Conservation (phyloP, 176 grass and related monocot species). For the Aegilops bicornis region DNA sequence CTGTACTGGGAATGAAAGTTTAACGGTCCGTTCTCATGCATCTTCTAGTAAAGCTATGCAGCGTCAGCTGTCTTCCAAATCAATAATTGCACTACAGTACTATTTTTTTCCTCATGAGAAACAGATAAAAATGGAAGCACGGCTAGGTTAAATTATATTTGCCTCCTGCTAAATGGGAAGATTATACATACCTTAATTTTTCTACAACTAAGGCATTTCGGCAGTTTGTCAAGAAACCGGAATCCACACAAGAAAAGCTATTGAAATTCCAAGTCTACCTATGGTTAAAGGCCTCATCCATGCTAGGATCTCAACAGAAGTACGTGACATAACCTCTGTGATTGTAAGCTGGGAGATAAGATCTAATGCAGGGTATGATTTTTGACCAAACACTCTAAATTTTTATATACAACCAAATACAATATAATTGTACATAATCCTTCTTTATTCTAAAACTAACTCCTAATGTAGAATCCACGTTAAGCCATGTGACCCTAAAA, state of each 20-base stretch:
- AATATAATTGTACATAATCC: not conserved
- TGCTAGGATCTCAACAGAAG: conserved; percentile 13
- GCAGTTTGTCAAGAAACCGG: not conserved
- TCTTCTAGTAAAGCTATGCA: not conserved
- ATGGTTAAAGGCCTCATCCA: not conserved
- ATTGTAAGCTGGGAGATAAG: not conserved
- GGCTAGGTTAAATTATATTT: conserved; percentile 3
- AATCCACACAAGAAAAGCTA: not conserved
- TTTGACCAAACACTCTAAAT: not conserved
- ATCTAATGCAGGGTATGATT: not conserved
- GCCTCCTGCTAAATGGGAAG: not conserved
- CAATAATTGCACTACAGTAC: not conserved
- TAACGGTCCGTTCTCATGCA: no score
- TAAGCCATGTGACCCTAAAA: no score
- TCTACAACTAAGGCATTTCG: not conserved
- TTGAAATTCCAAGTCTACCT: not conserved
- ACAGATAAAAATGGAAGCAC: not conserved
- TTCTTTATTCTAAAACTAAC: no score
- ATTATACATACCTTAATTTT: not conserved
- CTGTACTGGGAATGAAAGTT: not conserved
- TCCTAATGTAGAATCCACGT: no score
- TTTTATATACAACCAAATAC: not conserved
- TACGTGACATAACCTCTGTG: not conserved
- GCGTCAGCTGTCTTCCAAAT: not conserved
- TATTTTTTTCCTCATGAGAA: not conserved